A percentile compares a stretch with the other conserved stretches of the same genome.
Conservation (phyloP, 2,329 filamentous ascomycete genomes). For the Epichloe hybrida region DNA sequence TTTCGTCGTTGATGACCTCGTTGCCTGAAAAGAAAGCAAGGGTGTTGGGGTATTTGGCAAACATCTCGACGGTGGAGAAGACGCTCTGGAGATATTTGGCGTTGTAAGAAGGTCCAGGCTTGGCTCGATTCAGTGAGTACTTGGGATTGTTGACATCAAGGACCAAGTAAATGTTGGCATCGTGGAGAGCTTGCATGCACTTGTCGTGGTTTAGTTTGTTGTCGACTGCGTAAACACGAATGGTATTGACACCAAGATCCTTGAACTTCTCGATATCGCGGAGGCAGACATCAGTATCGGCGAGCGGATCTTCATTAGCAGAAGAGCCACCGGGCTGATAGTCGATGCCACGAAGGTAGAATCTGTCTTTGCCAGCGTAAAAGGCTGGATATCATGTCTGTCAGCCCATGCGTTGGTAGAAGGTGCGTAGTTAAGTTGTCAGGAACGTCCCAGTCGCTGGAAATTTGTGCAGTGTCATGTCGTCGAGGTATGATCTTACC, state of each 20-base stretch:
- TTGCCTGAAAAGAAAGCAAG: constrained; percentile 77
- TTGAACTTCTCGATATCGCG: constrained; percentile 74
- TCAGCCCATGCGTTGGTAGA: neutral
- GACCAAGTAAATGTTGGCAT: constrained; percentile 83
- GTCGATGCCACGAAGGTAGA: constrained; percentile 47
- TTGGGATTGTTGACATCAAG: constrained; percentile 81
- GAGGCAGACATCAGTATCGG: constrained; percentile 54
- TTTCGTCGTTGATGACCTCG: constrained; percentile 60
- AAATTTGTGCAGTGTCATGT: no score
- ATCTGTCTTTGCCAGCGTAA: constrained; percentile 37
- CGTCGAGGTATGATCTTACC: constrained; percentile 23
- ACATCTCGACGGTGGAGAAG: constrained; percentile 79
- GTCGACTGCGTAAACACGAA: constrained; percentile 88
- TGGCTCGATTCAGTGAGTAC: constrained; percentile 72
- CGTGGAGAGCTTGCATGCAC: constrained; percentile 70
- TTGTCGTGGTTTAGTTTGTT: constrained; percentile 69
- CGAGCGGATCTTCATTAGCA: constrained; percentile 56
- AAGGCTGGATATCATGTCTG: constrained; percentile 29
- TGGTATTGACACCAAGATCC: constrained; percentile 75
- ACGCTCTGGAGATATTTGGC: constrained; percentile 68
- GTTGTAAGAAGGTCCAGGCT: constrained; percentile 77
- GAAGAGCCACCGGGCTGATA: constrained; percentile 50
- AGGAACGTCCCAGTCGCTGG: neutral
- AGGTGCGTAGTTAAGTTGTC: neutral
- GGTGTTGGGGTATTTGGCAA: constrained; percentile 72